A percentile compares a stretch with the other conserved stretches of the same genome.
Conservation (phyloP, 73 alveolate species). For the Tetrahymena elliotti region DNA sequence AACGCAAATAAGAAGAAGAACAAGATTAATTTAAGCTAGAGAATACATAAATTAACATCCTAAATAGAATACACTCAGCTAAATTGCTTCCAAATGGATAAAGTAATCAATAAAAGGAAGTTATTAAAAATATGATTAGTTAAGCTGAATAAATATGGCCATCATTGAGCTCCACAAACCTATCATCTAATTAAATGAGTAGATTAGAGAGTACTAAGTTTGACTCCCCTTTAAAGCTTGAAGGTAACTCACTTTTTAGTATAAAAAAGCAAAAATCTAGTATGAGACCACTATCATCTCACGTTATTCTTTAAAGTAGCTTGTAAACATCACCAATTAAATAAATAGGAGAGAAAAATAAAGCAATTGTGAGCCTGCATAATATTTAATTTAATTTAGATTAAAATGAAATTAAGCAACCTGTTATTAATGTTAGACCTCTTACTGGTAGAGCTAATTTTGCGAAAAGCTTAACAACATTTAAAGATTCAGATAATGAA, state of each 20-base stretch:
- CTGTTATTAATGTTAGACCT: neutral
- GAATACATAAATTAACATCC: neutral
- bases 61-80: neutral
- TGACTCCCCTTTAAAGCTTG: neutral
- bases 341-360: neutral
- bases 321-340: neutral
- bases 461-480: neutral
- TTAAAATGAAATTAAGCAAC: neutral
- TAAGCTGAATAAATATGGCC: neutral
- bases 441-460: neutral
- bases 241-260: neutral
- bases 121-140: neutral
- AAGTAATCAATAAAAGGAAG: neutral
- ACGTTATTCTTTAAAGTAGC: neutral
- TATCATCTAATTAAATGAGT: neutral
- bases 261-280: neutral
- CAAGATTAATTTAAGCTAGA: neutral
- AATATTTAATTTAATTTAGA: neutral
- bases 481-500: neutral
- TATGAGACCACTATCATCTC: neutral
- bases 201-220: neutral
- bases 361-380: neutral
- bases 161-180: neutral
- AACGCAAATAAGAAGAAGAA: neutral
- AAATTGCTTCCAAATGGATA: neutral